Evolutionary conservation across 257 asterid genomes (phyloP).

Genomic region (Solanum corneliomulleri): DNA sequence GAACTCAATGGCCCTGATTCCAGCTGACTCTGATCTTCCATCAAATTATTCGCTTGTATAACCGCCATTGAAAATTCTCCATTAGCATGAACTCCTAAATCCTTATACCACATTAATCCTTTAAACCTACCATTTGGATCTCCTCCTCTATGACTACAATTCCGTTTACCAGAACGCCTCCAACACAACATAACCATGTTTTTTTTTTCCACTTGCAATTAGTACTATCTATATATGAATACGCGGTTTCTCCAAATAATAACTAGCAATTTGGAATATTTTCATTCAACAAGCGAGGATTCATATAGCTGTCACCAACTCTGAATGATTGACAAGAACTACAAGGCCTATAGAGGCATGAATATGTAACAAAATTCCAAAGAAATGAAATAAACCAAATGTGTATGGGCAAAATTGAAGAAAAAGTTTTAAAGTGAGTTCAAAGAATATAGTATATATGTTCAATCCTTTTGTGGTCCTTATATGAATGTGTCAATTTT

Average conservation of each 20-base stretch:
- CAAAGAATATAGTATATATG: conserved; percentile 74
- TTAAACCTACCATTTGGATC: conserved; percentile 53
- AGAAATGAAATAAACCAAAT: too few species aligned
- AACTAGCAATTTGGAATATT: not conserved
- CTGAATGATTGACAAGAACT: conserved; percentile 38
- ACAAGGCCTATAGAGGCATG: conserved; percentile 58
- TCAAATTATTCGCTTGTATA: conserved; percentile 68
- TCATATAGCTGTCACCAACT: conserved; percentile 2
- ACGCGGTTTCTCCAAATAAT: not conserved
- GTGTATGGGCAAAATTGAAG: conserved; percentile 59
- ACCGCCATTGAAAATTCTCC: conserved; percentile 96
- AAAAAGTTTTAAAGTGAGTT: conserved; percentile 27
- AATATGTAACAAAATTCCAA: conserved; percentile 9
- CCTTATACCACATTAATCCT: conserved; percentile 86
- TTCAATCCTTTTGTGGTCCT: conserved; percentile 54
- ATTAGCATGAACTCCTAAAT: conserved; percentile 48
- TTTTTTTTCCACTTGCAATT: not conserved
- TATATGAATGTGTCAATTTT: conserved; percentile 54
- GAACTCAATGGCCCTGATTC: conserved; percentile 77
- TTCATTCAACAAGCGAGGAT: conserved; percentile 45
- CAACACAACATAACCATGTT: conserved; percentile 80
- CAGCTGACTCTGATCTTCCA: conserved; percentile 93
- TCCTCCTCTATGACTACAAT: conserved; percentile 17
- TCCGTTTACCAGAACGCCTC: conserved; percentile 42
- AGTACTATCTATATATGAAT: not conserved